phyloP scores from a whole-genome alignment of 768 basidiomycete genomes.

The Nidula microcarpa region DNA sequence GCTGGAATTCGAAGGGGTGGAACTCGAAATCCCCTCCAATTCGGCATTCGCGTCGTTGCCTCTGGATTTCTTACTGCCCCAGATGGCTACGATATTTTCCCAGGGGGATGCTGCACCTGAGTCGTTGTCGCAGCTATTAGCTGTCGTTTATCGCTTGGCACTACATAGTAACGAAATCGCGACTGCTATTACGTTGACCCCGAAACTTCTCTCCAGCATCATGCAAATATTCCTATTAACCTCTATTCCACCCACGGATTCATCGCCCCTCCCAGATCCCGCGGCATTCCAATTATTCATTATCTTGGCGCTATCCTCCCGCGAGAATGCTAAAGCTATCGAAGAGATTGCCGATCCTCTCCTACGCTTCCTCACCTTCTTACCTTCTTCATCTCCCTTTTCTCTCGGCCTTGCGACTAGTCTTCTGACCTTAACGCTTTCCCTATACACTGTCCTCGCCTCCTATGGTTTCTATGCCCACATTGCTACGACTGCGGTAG shows the following conservation, averaged over 20 bases:
- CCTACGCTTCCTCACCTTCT: conserved; percentile 65
- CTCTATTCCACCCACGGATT: conserved; percentile 37
- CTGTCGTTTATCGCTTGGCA: conserved; percentile 57
- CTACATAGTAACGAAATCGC: conserved; percentile 55
- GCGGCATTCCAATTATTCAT: conserved; percentile 55
- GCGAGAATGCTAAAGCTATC: conserved; percentile 60
- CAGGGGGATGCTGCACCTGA: conserved; percentile 42
- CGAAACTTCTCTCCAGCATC: conserved; percentile 48
- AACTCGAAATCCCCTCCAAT: conserved; percentile 32
- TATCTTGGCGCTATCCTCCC: conserved; percentile 59
- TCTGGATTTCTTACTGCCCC: conserved; percentile 42
- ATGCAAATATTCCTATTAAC: conserved; percentile 57
- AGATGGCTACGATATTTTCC: conserved; percentile 35
- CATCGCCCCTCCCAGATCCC: conserved; percentile 35
- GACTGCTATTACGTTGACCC: conserved; percentile 43
- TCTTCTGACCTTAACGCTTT: conserved; percentile 56
- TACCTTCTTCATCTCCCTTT: conserved; percentile 41
- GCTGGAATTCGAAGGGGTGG: conserved; percentile 38
- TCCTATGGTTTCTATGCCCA: conserved; percentile 78
- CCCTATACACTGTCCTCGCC: conserved; percentile 62
- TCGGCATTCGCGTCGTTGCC: conserved; percentile 28
- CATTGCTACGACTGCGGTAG: conserved; percentile 59
- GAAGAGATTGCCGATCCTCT: conserved; percentile 58
- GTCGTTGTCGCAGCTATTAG: conserved; percentile 54
- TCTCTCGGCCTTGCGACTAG: conserved; percentile 39